These are phyloP conservation scores for Lentinula edodes DNA, from an alignment of 768 basidiomycete genomes.

Conservation along the genomic window DNA sequence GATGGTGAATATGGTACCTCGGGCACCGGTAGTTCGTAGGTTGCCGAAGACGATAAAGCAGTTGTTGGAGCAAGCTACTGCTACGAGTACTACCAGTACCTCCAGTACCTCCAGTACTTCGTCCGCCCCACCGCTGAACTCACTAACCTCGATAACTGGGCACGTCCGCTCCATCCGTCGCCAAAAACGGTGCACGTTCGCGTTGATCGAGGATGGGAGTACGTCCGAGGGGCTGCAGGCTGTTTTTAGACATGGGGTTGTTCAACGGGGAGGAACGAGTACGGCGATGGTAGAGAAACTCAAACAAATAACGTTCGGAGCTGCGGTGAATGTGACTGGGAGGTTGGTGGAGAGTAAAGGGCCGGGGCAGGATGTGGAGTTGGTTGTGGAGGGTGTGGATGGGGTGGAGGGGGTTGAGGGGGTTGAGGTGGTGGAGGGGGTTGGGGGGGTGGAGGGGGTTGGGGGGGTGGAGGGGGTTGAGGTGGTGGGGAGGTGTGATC, in stretches of 20 bases:
- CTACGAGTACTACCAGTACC: too few species aligned
- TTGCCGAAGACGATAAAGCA: constrained; percentile 17
- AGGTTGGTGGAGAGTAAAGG: constrained; percentile 39
- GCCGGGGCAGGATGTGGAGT: constrained; percentile 41
- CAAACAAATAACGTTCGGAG: constrained; percentile 30
- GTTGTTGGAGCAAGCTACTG: too few species aligned
- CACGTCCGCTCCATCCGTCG: constrained; percentile 84
- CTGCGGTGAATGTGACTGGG: constrained; percentile 36
- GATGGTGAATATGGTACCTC: background rate
- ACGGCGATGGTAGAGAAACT: background rate
- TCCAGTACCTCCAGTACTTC: too few species aligned
- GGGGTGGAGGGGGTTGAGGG: too few species aligned
- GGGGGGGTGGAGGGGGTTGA: constrained; percentile 24
- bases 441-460: constrained; percentile 25
- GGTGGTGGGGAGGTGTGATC: constrained; percentile 43
- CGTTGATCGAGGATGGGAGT: constrained; percentile 78
- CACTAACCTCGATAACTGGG: constrained; percentile 46
- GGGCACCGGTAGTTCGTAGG: background rate
- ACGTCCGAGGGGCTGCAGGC: constrained; percentile 67
- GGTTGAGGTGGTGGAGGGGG: constrained; percentile 20
- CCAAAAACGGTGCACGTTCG: constrained; percentile 88
- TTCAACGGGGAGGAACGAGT: constrained; percentile 12
- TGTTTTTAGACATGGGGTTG: constrained; percentile 44
- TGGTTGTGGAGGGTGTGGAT: constrained; percentile 29
- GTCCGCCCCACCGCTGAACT: too few species aligned